Percentiles rank a stretch among this genome's conserved stretches.
These are phyloP conservation scores for Trypanosoma melophagium DNA, from an alignment of 208 protist genomes.

Conservation along the genomic window DNA sequence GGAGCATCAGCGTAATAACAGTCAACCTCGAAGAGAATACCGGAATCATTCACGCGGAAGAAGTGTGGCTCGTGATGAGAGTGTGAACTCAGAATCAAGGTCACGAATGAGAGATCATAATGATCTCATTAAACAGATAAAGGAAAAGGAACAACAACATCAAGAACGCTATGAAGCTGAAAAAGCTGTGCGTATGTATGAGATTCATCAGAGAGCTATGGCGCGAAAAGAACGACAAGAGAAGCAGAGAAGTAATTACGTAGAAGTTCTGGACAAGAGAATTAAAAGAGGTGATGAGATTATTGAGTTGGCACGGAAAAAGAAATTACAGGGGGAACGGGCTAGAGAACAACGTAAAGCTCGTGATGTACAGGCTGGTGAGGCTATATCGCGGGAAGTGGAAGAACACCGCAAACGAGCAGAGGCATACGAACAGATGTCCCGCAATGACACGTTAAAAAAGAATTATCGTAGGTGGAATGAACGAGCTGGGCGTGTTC, in stretches of 20 bases:
- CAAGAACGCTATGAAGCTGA: constrained; percentile 56
- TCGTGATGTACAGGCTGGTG: constrained; percentile 29
- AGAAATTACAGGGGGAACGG: constrained; percentile 43
- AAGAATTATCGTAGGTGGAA: constrained; percentile 84
- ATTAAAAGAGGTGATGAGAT: constrained; percentile 57
- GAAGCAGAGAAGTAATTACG: constrained; percentile 50
- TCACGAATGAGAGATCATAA: constrained; percentile 35
- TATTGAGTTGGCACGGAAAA: constrained; percentile 50
- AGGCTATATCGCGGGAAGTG: constrained; percentile 44
- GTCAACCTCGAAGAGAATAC: constrained; percentile 10
- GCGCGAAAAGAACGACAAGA: constrained; percentile 34
- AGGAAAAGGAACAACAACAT: constrained; percentile 51
- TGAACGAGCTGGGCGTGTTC: constrained; percentile 63
- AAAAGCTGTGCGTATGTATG: constrained; percentile 45
- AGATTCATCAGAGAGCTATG: constrained; percentile 43
- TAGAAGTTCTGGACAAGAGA: constrained; percentile 46
- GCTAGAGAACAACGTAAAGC: constrained; percentile 38
- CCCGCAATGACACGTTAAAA: constrained; percentile 38
- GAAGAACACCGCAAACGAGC: constrained; percentile 53
- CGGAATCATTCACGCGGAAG: constrained; percentile 37
- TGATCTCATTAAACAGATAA: constrained; percentile 48
- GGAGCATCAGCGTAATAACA: neutral
- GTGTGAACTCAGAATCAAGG: constrained; percentile 5
- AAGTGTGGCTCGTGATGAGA: constrained; percentile 42
- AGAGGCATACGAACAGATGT: constrained; percentile 33